Conservation (phyloP, 495 filamentous ascomycete species). For the Parathielavia appendiculata region DNA sequence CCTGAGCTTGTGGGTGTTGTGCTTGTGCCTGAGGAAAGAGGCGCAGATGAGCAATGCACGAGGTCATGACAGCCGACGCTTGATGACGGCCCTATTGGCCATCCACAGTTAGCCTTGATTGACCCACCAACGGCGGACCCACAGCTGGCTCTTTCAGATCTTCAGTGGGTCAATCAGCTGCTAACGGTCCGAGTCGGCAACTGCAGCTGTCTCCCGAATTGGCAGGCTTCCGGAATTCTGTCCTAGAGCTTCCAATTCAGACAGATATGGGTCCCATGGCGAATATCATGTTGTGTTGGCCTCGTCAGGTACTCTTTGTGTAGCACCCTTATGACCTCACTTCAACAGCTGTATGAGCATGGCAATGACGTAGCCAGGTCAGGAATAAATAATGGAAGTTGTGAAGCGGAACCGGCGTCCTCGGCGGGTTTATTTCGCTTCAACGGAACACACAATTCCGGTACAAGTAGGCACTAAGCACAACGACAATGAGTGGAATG, state of each 20-base stretch:
- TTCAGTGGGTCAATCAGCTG: slow-evolving; percentile 1
- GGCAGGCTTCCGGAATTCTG: slow-evolving; percentile 4
- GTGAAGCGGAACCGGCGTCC: background rate
- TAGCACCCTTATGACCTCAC: background rate
- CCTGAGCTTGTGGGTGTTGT: background rate
- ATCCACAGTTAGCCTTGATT: slow-evolving; percentile 5
- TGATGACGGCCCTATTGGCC: slow-evolving; percentile 7
- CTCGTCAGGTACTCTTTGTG: background rate
- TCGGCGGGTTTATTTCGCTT: background rate
- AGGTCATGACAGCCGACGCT: slow-evolving; percentile 8
- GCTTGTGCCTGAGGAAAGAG: slow-evolving; percentile 1
- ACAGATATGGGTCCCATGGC: background rate
- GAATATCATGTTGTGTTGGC: background rate
- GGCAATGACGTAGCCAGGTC: background rate
- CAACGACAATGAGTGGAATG: background rate
- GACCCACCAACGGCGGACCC: slow-evolving; percentile 9
- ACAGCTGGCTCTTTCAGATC: slow-evolving; percentile 6
- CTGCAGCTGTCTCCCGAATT: slow-evolving; percentile 7
- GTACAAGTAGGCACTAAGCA: background rate
- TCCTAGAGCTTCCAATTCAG: background rate
- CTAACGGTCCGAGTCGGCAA: slow-evolving; percentile 11
- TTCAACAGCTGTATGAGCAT: too few relatives aligned
- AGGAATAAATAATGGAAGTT: background rate
- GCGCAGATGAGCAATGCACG: slow-evolving; percentile 12
- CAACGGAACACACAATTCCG: background rate